Base-by-base conservation (phyloP, 345 rosid species). In the Gossypioides kirkii region DNA sequence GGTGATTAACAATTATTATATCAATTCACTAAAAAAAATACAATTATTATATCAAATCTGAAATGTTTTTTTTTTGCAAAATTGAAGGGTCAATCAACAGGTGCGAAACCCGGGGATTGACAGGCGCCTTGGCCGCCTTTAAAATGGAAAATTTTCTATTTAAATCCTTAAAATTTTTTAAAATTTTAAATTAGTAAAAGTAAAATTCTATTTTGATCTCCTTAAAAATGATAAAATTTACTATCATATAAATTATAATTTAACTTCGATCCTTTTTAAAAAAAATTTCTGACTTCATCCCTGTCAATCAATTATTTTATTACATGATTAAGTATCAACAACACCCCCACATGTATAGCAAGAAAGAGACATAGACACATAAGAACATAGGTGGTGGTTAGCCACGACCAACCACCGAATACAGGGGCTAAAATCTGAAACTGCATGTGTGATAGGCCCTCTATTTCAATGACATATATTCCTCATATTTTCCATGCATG, bases 341-440 rank as follows among this genome's bases (percentile, higher is more conserved):
- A 16, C 56, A 18, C 23, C 32, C 71, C 58, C 71, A 67, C 71
- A 25, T 47, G 71, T 47, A 2, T 67, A 26, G 55, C 12, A 67
- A 47, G 42, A 47, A 47, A 67, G 71, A 47, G 42, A 67, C 71
- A 67, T 20, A 17, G 23, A 47, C 14, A 67, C 41, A 67, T 25
- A 25, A 9, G 23, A 8, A 68, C 71, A 68, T 49, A 26, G 25
- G 58, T 26, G 58, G 71, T 49, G 42, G 43, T 68, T 47, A 47
- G 58, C 43, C 71, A 47, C 12, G 55, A 26, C 22, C 41, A 47
- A 63, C 42, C n/a, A 9, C 56, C 42, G 25, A 67, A 52, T 22
- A 8, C 8, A 8, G 17, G 42, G 32, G 52, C 18, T 11, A 65
- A 65, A 45, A 65, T 18, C 20, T 20, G 23, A 65, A 45, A 45